phyloP scores from a whole-genome alignment of 2,329 filamentous ascomycete genomes.

The Cucurbitaria berberidis region DNA sequence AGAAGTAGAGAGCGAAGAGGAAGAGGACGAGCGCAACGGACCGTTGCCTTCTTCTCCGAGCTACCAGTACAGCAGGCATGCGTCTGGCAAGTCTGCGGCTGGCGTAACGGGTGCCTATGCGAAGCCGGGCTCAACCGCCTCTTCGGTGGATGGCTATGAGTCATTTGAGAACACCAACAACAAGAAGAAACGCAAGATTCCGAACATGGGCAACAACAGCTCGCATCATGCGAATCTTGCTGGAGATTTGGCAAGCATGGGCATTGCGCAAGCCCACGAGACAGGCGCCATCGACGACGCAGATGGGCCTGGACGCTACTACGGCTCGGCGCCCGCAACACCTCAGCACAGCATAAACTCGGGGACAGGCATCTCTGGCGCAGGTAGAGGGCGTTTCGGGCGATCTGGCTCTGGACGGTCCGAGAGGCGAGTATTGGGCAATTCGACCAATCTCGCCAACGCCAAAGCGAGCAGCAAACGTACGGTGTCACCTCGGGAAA shows the following conservation, averaged over 20 bases:
- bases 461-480: conserved; percentile 51
- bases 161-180: conserved; percentile 99
- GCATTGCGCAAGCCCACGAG: conserved; percentile 57
- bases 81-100: conserved; percentile 31
- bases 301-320: conserved; percentile 58
- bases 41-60: conserved; percentile 50
- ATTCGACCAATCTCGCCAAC: conserved; percentile 52
- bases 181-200: conserved; percentile 99
- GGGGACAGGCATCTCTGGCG: conserved; percentile 77
- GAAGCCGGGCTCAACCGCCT: conserved; percentile 64
- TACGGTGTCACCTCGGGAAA: conserved; percentile 43
- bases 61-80: conserved; percentile 46
- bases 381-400: conserved; percentile 84
- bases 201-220: conserved; percentile 76
- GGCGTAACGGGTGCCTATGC: conserved; percentile 42
- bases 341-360: conserved; percentile 53
- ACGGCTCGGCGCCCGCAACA: conserved; percentile 61
- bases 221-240: conserved; percentile 64
- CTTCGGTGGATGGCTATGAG: conserved; percentile 87
- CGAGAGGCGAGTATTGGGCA: conserved; percentile 53
- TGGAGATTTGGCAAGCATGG: conserved; percentile 69
- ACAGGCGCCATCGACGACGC: conserved; percentile 54
- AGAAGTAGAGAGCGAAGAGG: conserved; percentile 67
- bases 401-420: conserved; percentile 57
- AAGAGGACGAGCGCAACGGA: conserved; percentile 53